Percentiles rank a stretch among this genome's conserved stretches.
phyloP scores from a whole-genome alignment of 305 asterid species.

The Solanum chacoense region DNA sequence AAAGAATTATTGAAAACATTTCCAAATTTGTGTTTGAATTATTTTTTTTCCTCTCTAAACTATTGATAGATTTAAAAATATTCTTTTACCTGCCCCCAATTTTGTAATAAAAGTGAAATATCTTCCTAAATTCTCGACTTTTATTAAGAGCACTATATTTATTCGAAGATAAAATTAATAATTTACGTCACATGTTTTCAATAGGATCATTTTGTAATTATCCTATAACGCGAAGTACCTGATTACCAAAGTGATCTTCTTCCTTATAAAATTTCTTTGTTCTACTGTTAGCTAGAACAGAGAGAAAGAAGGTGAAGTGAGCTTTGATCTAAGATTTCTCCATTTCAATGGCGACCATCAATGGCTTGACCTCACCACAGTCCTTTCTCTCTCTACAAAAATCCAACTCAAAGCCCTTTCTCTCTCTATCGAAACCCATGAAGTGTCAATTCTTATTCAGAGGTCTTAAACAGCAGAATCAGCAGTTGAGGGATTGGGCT shows the following conservation, averaged over 20 bases:
- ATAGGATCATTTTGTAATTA: not conserved
- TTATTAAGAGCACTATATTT: too few relatives aligned
- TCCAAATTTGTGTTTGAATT: too few relatives aligned
- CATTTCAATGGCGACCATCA: conserved; percentile 46
- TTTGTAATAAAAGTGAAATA: rapidly evolving
- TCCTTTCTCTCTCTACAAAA: conserved; percentile 34
- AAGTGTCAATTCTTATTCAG: not conserved
- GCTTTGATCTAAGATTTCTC: not conserved
- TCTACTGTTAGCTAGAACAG: conserved; percentile 6
- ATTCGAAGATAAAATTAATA: too few relatives aligned
- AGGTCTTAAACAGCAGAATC: not conserved
- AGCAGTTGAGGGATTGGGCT: conserved; percentile 11
- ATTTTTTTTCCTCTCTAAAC: not conserved
- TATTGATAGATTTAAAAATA: too few relatives aligned
- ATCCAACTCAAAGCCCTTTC: conserved; percentile 10
- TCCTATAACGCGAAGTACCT: not conserved
- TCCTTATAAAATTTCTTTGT: conserved; percentile 9
- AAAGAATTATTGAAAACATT: too few relatives aligned
- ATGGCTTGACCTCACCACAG: conserved; percentile 33
- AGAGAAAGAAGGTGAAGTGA: not conserved
- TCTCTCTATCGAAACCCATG: not conserved
- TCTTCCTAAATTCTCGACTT: too few relatives aligned
- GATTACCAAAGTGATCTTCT: not conserved
- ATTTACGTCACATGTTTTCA: too few relatives aligned
- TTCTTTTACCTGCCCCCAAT: rapidly evolving